A percentile compares a stretch with the other conserved stretches of the same genome.
Evolutionary conservation across 805 yeast genomes (phyloP).

Genomic region (Henningerozyma blattae): DNA sequence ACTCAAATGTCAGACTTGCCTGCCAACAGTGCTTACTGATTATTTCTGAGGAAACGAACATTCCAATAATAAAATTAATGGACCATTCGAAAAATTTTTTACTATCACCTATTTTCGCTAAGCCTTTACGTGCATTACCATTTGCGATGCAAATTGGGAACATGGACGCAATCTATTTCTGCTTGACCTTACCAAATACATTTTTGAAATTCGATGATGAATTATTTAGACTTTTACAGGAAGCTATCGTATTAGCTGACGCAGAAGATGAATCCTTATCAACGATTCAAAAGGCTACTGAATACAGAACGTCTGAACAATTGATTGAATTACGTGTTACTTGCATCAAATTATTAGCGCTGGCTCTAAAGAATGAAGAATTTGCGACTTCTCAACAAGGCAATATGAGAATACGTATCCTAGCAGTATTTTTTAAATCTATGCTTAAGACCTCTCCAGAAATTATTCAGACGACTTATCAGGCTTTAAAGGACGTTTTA

Average conservation of each 20-base stretch:
- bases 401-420: conserved; percentile 69
- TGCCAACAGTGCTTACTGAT: conserved; percentile 60
- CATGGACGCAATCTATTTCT: conserved; percentile 92
- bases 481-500: conserved; percentile 72
- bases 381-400: conserved; percentile 64
- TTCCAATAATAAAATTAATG: conserved; percentile 63
- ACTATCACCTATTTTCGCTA: conserved; percentile 89
- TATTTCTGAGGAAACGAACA: conserved; percentile 57
- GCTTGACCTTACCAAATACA: conserved; percentile 67
- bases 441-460: conserved; percentile 74
- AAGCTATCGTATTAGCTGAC: conserved; percentile 88
- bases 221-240: conserved; percentile 68
- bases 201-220: conserved; percentile 85
- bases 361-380: conserved; percentile 77
- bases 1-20: conserved; percentile 67
- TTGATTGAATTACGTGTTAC: conserved; percentile 79
- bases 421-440: conserved; percentile 92
- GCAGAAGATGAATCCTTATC: conserved; percentile 96
- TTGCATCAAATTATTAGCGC: conserved; percentile 70
- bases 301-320: conserved; percentile 80
- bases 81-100: conserved; percentile 73
- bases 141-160: conserved; percentile 98
- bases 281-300: conserved; percentile 73
- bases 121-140: conserved; percentile 92
- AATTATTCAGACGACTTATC: conserved; percentile 87